Percentiles rank a stretch among this genome's conserved stretches.
Evolutionary conservation across 176 grass and related monocot species (phyloP).

Genomic region (Sorghum bicolor): Sorghum_bicolor_NCBIv3 NC_012870.2:65220001-65220500

Average conservation of each 20-base stretch:
- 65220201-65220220: constrained; percentile 10
- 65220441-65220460: constrained; percentile 65
- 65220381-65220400: constrained; percentile 70
- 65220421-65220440: constrained; percentile 72
- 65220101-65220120: not conserved
- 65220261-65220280: constrained; percentile 87
- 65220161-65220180: not conserved
- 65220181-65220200: not conserved
- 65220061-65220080: not conserved
- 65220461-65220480: constrained; percentile 72
- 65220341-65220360: not conserved
- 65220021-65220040: not conserved
- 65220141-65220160: not conserved
- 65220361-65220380: not conserved
- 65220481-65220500: constrained; percentile 70
- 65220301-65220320: not conserved
- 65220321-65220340: not conserved
- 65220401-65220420: constrained; percentile 82
- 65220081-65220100: not conserved
- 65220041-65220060: not conserved
- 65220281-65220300: constrained; percentile 37
- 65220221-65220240: constrained; percentile 70
- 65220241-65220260: constrained; percentile 89
- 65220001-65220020: constrained; percentile 61
- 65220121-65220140: not conserved